Conservation (phyloP, 768 basidiomycete genomes). For the Pleurotus citrinopileatus region DNA sequence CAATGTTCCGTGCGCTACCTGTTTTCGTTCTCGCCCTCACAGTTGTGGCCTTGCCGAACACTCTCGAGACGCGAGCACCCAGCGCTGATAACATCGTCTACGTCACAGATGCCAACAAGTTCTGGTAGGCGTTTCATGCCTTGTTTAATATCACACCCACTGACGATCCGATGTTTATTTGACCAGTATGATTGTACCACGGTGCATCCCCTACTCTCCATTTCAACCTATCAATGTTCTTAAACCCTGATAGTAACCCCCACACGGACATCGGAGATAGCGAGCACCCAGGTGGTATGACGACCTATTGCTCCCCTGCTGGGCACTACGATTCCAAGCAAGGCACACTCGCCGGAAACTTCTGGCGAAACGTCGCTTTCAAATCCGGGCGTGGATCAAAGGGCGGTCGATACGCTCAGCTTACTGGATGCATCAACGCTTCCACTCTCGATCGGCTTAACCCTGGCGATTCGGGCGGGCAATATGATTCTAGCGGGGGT, state of each 20-base stretch:
- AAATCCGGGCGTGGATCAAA: conserved; percentile 23
- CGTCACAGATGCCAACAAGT: conserved; percentile 37
- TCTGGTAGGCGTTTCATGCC: conserved; percentile 39
- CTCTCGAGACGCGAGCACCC: neutral
- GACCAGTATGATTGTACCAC: conserved; percentile 13
- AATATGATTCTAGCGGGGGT: conserved; percentile 33
- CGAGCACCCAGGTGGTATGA: conserved; percentile 30
- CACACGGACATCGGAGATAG: conserved; percentile 31
- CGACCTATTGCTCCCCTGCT: conserved; percentile 28
- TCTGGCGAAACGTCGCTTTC: conserved; percentile 27
- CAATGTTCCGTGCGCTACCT: neutral
- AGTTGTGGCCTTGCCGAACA: neutral
- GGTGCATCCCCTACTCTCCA: neutral
- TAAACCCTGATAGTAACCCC: conserved; percentile 11
- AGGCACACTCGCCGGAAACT: conserved; percentile 25
- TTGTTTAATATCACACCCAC: conserved; percentile 42
- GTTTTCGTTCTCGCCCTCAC: neutral
- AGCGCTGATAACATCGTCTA: conserved; percentile 46
- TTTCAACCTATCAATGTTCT: neutral
- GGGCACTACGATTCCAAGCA: conserved; percentile 21
- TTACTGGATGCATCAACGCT: conserved; percentile 30
- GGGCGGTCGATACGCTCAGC: conserved; percentile 24
- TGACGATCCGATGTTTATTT: neutral
- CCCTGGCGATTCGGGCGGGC: conserved; percentile 27
- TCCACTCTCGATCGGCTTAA: conserved; percentile 23